phyloP scores from a whole-genome alignment of 306 rosid species.

The Dicorynia guianensis region DNA sequence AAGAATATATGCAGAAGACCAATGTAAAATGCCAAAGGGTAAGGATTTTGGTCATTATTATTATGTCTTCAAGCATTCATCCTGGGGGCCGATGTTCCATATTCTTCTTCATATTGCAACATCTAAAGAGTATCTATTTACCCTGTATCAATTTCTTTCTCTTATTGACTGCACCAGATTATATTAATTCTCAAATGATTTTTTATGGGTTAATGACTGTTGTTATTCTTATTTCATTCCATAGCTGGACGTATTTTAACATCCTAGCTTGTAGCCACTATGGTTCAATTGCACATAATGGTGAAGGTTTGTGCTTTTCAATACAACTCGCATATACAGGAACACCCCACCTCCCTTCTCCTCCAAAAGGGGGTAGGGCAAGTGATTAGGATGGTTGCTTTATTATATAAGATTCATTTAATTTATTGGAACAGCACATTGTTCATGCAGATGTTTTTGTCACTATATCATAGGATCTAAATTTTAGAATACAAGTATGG shows the following conservation, averaged over 20 bases:
- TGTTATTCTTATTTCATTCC: neutral
- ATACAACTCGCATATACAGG: neutral
- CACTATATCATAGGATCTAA: neutral
- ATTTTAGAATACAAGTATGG: neutral
- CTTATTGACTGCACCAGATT: constrained; percentile 6
- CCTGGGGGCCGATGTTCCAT: neutral
- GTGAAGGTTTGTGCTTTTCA: neutral
- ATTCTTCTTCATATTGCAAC: constrained; percentile 30
- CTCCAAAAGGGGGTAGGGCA: neutral
- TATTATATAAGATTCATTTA: constrained; percentile 1
- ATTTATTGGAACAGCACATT: neutral
- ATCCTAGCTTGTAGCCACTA: neutral
- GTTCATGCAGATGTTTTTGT: neutral
- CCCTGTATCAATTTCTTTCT: constrained; percentile 15
- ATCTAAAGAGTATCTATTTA: neutral
- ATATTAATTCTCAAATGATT: neutral
- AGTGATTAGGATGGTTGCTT: constrained; percentile 6
- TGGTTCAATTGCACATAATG: neutral
- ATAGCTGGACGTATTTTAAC: constrained; percentile 4
- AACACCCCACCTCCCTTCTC: neutral
- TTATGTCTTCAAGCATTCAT: neutral
- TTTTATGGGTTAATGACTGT: neutral
- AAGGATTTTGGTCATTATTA: constrained; percentile 34
- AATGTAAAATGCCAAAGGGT: constrained; percentile 79
- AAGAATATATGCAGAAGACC: constrained; percentile 63